phyloP scores from a whole-genome alignment of 345 rosid species.

The Eutrema yunnanense region DNA sequence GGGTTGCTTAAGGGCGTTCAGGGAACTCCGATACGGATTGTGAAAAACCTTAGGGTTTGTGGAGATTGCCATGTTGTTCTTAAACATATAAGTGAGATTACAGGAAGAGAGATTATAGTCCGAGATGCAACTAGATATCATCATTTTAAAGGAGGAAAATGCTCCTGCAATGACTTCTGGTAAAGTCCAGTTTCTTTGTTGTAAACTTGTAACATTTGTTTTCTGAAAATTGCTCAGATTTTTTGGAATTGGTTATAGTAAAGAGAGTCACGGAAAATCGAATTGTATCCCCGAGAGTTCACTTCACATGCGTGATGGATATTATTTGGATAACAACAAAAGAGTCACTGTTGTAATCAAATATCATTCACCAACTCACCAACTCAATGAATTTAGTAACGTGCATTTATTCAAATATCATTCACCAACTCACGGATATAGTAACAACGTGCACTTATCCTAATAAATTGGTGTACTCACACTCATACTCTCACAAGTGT shows the following conservation, averaged over 20 bases:
- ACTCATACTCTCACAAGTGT: no score
- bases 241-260: neutral
- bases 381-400: neutral
- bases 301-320: no score
- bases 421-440: neutral
- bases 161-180: constrained; percentile 84
- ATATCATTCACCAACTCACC: neutral
- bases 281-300: neutral
- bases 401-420: neutral
- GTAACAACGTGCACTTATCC: neutral
- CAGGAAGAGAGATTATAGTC: constrained; percentile 54
- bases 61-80: constrained; percentile 69
- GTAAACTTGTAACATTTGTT: constrained; percentile 5
- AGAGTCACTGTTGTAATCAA: neutral
- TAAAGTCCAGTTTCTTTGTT: constrained; percentile 23
- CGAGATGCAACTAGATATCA: constrained; percentile 77
- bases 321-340: neutral
- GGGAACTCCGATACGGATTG: constrained; percentile 47
- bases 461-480: no score
- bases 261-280: neutral
- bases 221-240: neutral
- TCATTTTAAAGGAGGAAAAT: constrained; percentile 60
- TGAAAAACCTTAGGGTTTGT: constrained; percentile 73
- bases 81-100: constrained; percentile 50
- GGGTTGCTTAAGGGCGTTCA: constrained; percentile 56